Evolutionary conservation across 371 early-diverging fungal genomes (phyloP).

Genomic region (Racocetra persica): DNA sequence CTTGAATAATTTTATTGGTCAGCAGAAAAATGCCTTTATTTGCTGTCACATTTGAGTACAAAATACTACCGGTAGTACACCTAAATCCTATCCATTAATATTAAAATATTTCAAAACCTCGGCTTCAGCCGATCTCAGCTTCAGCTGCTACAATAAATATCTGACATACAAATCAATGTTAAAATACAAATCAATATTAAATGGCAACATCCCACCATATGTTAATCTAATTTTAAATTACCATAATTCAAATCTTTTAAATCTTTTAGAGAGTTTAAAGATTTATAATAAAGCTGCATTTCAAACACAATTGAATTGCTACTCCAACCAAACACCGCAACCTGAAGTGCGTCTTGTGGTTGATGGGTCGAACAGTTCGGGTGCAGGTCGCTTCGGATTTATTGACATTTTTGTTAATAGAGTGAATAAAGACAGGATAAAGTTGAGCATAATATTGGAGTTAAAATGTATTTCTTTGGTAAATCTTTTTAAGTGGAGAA

Average conservation of each 20-base stretch:
- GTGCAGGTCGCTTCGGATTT: slow-evolving; percentile 22
- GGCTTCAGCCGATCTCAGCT: no score
- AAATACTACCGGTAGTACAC: no score
- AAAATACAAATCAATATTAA: background rate
- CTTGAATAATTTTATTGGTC: no score
- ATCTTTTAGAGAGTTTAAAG: slow-evolving; percentile 14
- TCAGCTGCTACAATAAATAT: no score
- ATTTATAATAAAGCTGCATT: slow-evolving; percentile 42
- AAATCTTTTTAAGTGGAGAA: slow-evolving; percentile 11
- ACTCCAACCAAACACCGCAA: slow-evolving; percentile 37
- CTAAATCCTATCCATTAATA: no score
- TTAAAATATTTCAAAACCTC: no score
- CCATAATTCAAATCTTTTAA: background rate
- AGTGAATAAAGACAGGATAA: background rate
- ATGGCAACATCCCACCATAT: background rate
- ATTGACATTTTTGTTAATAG: slow-evolving; percentile 20
- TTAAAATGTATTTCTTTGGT: slow-evolving; percentile 14
- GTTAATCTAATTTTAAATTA: background rate
- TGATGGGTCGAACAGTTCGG: slow-evolving; percentile 43
- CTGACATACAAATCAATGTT: background rate
- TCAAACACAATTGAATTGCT: slow-evolving; percentile 45
- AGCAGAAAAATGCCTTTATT: no score
- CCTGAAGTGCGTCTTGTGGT: slow-evolving; percentile 45
- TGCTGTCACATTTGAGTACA: no score
- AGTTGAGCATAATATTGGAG: background rate